Conservation (phyloP, 306 rosid species). For the Hippophae gyantsensis region DNA sequence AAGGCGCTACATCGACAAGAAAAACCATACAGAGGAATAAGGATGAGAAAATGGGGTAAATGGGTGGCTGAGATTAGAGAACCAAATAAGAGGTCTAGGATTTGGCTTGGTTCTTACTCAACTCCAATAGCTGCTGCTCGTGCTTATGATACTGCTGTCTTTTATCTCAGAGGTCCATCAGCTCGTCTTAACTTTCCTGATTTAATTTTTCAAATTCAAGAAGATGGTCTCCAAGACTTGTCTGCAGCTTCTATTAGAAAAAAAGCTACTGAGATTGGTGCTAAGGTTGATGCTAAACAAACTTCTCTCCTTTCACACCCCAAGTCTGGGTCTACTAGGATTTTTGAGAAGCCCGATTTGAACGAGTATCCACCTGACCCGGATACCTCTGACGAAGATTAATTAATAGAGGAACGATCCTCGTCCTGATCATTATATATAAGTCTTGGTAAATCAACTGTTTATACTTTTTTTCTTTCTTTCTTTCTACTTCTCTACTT, state of each 20-base stretch:
- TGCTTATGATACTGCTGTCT: slow-evolving; percentile 97
- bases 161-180: slow-evolving; percentile 79
- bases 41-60: slow-evolving; percentile 99
- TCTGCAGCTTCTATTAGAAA: slow-evolving; percentile 82
- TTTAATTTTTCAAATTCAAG: slow-evolving; percentile 38
- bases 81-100: slow-evolving; percentile 89
- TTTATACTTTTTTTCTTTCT: too few species aligned
- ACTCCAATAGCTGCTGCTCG: slow-evolving; percentile 94
- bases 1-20: slow-evolving; percentile 1
- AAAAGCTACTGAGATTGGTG: slow-evolving; percentile 83
- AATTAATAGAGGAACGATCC: background rate
- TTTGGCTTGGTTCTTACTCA: slow-evolving; percentile 94
- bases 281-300: slow-evolving; percentile 81
- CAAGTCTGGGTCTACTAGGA: slow-evolving; percentile 6
- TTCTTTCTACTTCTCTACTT: too few species aligned
- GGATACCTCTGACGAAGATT: slow-evolving; percentile 48
- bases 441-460: too few species aligned
- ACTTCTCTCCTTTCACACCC: slow-evolving; percentile 36
- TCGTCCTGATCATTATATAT: too few species aligned
- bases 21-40: slow-evolving; percentile 81
- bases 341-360: slow-evolving; percentile 42
- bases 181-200: slow-evolving; percentile 96
- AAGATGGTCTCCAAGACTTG: slow-evolving; percentile 35
- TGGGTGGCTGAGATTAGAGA: slow-evolving; percentile 99
- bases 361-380: slow-evolving; percentile 64